A percentile compares a stretch with the other conserved stretches of the same genome.
phyloP scores from a whole-genome alignment of 306 rosid species.

The apple (Malus domestica) region ASM211411v1 NC_041791.1:10128501-10129000 shows the following conservation, averaged over 20 bases:
- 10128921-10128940: not conserved
- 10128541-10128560: not conserved
- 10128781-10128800: conserved; percentile 42
- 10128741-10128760: conserved; percentile 52
- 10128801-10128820: conserved; percentile 39
- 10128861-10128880: conserved; percentile 61
- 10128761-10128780: conserved; percentile 48
- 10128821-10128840: conserved; percentile 57
- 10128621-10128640: conserved; percentile 10
- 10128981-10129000: not conserved
- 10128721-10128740: conserved; percentile 40
- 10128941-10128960: not conserved
- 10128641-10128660: conserved; percentile 33
- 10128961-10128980: not conserved
- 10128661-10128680: conserved; percentile 32
- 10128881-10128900: conserved; percentile 83
- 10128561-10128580: not conserved
- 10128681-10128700: conserved; percentile 18
- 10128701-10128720: conserved; percentile 40
- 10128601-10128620: conserved; percentile 17
- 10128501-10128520: conserved; percentile 9
- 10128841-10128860: conserved; percentile 63
- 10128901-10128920: conserved; percentile 68
- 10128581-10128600: conserved; percentile 5
- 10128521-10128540: not conserved